These are phyloP conservation scores for Mortierella sp. DNA, from an alignment of 371 early-diverging fungal species.

Conservation along the genomic window DNA sequence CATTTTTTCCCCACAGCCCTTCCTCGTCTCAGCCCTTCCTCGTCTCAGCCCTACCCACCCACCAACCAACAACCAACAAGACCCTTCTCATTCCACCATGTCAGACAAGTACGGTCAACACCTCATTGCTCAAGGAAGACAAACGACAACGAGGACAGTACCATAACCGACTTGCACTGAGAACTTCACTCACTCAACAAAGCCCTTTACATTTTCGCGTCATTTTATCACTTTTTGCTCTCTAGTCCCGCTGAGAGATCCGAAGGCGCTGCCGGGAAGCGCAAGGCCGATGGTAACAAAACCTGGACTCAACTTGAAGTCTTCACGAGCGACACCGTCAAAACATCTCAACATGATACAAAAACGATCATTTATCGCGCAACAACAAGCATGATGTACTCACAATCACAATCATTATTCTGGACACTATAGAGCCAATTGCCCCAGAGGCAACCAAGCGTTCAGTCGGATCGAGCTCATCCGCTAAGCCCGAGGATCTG, in stretches of 20 bases:
- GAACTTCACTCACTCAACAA: neutral
- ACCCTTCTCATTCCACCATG: neutral
- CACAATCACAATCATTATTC: neutral
- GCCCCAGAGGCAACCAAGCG: conserved; percentile 26
- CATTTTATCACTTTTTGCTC: neutral
- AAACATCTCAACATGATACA: neutral
- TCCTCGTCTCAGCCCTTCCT: neutral
- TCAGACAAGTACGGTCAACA: neutral
- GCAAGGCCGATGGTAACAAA: conserved; percentile 44
- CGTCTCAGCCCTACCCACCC: neutral
- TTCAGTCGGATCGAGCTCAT: conserved; percentile 36
- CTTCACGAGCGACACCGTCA: neutral
- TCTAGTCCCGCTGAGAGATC: conserved; percentile 15
- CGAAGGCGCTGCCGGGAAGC: conserved; percentile 35
- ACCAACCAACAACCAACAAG: neutral
- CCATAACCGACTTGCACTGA: neutral
- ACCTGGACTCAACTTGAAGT: neutral
- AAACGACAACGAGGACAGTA: neutral
- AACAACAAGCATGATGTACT: neutral
- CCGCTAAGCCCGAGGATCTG: conserved; percentile 21
- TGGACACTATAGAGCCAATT: conserved; percentile 23
- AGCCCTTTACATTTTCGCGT: neutral
- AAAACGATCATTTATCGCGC: too few relatives aligned
- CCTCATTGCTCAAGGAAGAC: neutral
- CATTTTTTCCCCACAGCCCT: neutral